Evolutionary conservation across 2,329 filamentous ascomycete species (phyloP), one percentile per base, ranked within the genome.

Genomic region (Cercospora citrullina): DNA sequence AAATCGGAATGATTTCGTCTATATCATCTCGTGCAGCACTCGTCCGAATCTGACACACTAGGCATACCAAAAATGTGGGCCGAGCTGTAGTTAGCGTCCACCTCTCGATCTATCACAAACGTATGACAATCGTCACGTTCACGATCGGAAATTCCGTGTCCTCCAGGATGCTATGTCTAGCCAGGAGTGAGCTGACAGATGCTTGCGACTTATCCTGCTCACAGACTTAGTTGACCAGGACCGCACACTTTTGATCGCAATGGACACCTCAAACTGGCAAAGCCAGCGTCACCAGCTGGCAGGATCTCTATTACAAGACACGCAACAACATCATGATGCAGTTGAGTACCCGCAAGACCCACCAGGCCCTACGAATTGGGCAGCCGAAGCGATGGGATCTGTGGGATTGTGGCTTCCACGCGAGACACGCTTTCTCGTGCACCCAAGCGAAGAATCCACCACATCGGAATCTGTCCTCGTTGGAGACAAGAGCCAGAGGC

Each of bases 361-460:
- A 53, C 48, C 48, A 53, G 4, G 48, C 21, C 36, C 48, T 26
- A 12, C 21, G 23, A 53, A 26, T 53, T 48, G 48, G 48, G 18
- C 48, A 23, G 23, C 21, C 48, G 48, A 53, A 53, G 48, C 48
- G 48, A 53, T 53, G 18, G 48, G 21, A 26, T 26, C 48, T 53
- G 48, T 53, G 48, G 48, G 48, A 53, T 53, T 53, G 48, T 53
- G 48, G 48, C 48, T 28, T 55, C 48, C 48, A 55, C 48, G 48
- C 48, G 48, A 55, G 48, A 55, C 48, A 55, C 48, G 48, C 21
- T 53, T 53, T 53, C 48, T 53, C 48, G 48, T 53, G 48, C 48
- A 28, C 21, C 48, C 21, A 53, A 53, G 48, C 48, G 18, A 28
- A 30, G 14, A 28, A 55, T 26, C 23, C 48, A 55, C 23, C 48